Percentiles rank a stretch among this genome's conserved stretches.
These are phyloP conservation scores for Canavalia gladiata DNA, from an alignment of 306 rosid genomes.

Conservation along the genomic window DNA sequence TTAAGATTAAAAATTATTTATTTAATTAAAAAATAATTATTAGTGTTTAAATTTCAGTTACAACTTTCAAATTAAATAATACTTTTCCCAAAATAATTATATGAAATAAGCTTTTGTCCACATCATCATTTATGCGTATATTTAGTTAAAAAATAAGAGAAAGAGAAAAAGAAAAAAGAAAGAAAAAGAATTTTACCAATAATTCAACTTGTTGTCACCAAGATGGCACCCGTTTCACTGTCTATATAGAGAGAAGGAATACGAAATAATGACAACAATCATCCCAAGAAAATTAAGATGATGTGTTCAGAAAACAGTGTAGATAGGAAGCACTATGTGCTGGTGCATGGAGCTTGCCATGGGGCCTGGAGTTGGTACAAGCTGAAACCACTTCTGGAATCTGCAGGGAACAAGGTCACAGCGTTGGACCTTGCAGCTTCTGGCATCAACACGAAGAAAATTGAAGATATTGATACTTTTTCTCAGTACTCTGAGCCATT, in stretches of 20 bases:
- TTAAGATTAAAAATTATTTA: too few relatives aligned
- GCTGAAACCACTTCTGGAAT: conserved; percentile 66
- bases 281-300: neutral
- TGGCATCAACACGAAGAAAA: conserved; percentile 56
- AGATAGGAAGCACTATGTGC: conserved; percentile 59
- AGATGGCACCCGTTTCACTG: neutral
- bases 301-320: conserved; percentile 18
- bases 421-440: conserved; percentile 67
- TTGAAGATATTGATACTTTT: conserved; percentile 57
- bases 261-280: neutral
- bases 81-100: too few relatives aligned
- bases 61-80: too few relatives aligned
- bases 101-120: too few relatives aligned
- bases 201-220: neutral
- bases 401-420: conserved; percentile 69
- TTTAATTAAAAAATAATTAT: too few relatives aligned
- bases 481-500: conserved; percentile 62
- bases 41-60: too few relatives aligned
- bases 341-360: conserved; percentile 83
- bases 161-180: too few relatives aligned
- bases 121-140: too few relatives aligned
- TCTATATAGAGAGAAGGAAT: neutral
- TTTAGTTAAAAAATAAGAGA: too few relatives aligned
- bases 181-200: neutral
- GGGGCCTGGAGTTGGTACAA: conserved; percentile 91